Percentiles rank a stretch among this genome's conserved stretches.
These are phyloP conservation scores for Sporothrix protearum DNA, from an alignment of 2,329 filamentous ascomycete species.

Conservation along the genomic window DNA sequence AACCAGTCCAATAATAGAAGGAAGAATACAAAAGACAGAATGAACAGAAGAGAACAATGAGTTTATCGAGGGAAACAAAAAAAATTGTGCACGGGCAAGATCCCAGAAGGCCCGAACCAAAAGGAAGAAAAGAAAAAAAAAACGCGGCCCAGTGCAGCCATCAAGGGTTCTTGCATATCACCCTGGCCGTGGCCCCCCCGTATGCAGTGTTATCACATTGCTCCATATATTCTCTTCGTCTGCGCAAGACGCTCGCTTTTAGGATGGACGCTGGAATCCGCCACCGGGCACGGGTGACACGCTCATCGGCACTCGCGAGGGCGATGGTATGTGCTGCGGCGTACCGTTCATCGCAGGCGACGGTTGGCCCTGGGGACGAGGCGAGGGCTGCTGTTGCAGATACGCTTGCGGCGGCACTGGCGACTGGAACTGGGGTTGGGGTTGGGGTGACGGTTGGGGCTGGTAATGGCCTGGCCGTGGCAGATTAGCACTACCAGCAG, in stretches of 20 bases:
- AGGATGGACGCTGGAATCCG: slow-evolving; percentile 23
- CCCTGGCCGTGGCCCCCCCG: neutral
- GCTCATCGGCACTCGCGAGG: slow-evolving; percentile 28
- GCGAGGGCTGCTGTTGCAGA: slow-evolving; percentile 1
- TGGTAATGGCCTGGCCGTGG: slow-evolving; percentile 35
- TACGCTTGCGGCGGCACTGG: slow-evolving; percentile 21
- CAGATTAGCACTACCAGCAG: slow-evolving; percentile 34
- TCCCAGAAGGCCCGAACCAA: neutral
- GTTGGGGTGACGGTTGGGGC: neutral
- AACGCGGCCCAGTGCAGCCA: neutral
- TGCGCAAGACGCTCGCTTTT: neutral
- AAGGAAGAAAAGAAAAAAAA: neutral
- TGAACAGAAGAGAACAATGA: neutral
- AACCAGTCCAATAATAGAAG: neutral
- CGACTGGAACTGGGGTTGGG: slow-evolving; percentile 5
- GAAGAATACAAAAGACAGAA: neutral
- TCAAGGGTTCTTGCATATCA: neutral
- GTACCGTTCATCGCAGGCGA: slow-evolving; percentile 28
- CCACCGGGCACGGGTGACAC: slow-evolving; percentile 27
- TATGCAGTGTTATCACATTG: neutral
- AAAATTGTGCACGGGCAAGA: neutral
- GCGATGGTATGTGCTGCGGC: slow-evolving; percentile 25
- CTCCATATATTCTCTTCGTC: neutral
- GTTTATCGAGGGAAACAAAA: neutral
- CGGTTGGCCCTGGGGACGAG: neutral